These are phyloP conservation scores for Xylaria sp. DNA, from an alignment of 2,329 filamentous ascomycete genomes.

Conservation along the genomic window DNA sequence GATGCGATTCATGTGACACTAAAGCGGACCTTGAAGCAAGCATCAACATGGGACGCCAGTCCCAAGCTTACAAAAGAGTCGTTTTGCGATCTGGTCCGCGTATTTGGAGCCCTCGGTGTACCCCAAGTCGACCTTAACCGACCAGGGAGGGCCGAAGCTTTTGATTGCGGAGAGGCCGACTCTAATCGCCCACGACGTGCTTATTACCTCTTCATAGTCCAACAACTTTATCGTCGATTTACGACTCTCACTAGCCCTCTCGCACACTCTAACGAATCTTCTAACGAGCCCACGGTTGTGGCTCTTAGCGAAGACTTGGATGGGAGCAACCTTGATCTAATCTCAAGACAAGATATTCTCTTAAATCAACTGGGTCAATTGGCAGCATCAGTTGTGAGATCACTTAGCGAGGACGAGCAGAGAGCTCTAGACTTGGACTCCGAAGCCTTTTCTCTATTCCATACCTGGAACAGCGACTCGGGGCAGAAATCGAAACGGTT, in stretches of 20 bases:
- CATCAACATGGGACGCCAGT: slow-evolving; percentile 25
- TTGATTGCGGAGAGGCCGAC: slow-evolving; percentile 21
- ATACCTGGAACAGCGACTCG: slow-evolving; percentile 11
- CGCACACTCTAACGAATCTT: background rate
- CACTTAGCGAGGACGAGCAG: slow-evolving; percentile 45
- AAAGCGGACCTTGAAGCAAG: slow-evolving; percentile 32
- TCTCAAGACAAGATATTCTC: slow-evolving; percentile 43
- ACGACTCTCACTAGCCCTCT: slow-evolving; percentile 31
- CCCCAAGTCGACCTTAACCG: slow-evolving; percentile 36
- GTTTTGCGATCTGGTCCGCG: slow-evolving; percentile 33
- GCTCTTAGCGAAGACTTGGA: slow-evolving; percentile 39
- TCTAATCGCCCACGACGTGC: slow-evolving; percentile 38
- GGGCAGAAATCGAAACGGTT: background rate
- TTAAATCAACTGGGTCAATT: slow-evolving; percentile 47
- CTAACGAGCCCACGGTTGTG: slow-evolving; percentile 8
- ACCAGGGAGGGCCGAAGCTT: slow-evolving; percentile 35
- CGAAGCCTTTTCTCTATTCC: slow-evolving; percentile 46
- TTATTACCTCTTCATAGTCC: slow-evolving; percentile 47
- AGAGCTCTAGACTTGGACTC: slow-evolving; percentile 40
- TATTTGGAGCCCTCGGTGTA: slow-evolving; percentile 32
- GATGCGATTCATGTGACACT: slow-evolving; percentile 46
- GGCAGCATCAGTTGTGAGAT: slow-evolving; percentile 45
- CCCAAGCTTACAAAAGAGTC: slow-evolving; percentile 40
- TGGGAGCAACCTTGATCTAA: slow-evolving; percentile 5
- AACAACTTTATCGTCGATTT: slow-evolving; percentile 48